Percentiles rank a stretch among this genome's conserved stretches.
phyloP scores from a whole-genome alignment of 352 stramenopile species.

The Phytophthora vignae region DNA sequence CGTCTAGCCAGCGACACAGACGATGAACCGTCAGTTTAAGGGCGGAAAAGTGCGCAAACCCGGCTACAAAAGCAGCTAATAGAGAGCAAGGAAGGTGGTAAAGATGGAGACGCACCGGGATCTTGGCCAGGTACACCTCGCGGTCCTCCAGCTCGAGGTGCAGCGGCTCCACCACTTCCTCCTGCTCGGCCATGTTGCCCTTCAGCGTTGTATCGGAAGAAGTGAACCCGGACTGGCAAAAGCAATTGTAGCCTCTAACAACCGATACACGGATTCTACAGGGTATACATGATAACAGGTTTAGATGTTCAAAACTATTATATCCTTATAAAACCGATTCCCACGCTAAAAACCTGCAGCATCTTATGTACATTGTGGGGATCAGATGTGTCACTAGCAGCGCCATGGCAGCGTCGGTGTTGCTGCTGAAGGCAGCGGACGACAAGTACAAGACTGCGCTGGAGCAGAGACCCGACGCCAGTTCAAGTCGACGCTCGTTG shows the following conservation, averaged over 20 bases:
- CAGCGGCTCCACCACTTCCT: slow-evolving; percentile 91
- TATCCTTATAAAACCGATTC: not conserved
- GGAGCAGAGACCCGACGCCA: slow-evolving; percentile 2
- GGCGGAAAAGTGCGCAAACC: slow-evolving; percentile 4
- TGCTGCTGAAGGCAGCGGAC: slow-evolving; percentile 80
- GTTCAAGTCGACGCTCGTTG: slow-evolving; percentile 3
- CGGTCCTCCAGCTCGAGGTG: slow-evolving; percentile 89
- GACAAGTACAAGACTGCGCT: slow-evolving; percentile 65
- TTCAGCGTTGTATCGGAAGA: not conserved
- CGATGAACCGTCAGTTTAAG: slow-evolving; percentile 15
- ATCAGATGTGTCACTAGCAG: slow-evolving; percentile 12
- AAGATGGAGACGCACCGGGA: slow-evolving; percentile 61
- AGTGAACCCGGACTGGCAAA: not conserved
- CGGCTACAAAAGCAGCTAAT: not conserved
- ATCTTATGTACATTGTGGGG: slow-evolving; percentile 11
- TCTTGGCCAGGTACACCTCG: slow-evolving; percentile 89
- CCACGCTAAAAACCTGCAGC: not conserved
- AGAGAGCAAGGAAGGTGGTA: not conserved
- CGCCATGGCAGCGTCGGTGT: slow-evolving; percentile 28
- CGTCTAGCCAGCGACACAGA: slow-evolving; percentile 44
- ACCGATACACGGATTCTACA: not conserved
- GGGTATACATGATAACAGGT: too few relatives aligned
- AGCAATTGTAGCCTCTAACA: not conserved
- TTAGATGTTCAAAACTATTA: not conserved
- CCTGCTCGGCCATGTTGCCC: slow-evolving; percentile 77